phyloP scores from a whole-genome alignment of 257 asterid genomes.

The Solanum chaucha region DNA sequence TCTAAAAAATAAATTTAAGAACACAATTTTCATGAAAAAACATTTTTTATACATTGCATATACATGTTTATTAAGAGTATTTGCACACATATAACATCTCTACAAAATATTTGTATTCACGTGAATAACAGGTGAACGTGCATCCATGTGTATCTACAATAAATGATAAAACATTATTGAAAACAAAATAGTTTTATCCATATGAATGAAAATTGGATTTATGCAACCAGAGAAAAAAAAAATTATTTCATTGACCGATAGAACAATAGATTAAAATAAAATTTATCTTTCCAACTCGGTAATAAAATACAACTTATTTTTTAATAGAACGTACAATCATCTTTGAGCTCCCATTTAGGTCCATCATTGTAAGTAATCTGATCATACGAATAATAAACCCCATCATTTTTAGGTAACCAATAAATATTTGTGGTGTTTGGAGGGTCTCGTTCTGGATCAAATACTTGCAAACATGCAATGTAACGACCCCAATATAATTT shows the following conservation, averaged over 20 bases:
- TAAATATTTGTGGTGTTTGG: not conserved
- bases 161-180: not conserved
- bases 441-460: not conserved
- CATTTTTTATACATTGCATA: too few species aligned
- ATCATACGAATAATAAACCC: not conserved
- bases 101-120: too few species aligned
- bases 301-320: not conserved
- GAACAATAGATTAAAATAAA: not conserved
- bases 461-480: not conserved
- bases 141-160: too few species aligned
- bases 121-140: too few species aligned
- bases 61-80: too few species aligned
- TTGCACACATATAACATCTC: too few species aligned
- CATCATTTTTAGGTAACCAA: not conserved
- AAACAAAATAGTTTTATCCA: not conserved
- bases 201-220: not conserved
- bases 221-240: not conserved
- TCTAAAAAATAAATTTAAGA: too few species aligned
- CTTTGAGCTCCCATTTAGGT: not conserved
- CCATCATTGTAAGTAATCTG: not conserved
- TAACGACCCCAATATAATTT: not conserved
- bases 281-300: not conserved
- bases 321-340: not conserved
- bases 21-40: too few species aligned
- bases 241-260: not conserved